Base-by-base conservation (phyloP, 1,284 basidiomycete genomes). In the Moesziomyces globuligerus region DNA sequence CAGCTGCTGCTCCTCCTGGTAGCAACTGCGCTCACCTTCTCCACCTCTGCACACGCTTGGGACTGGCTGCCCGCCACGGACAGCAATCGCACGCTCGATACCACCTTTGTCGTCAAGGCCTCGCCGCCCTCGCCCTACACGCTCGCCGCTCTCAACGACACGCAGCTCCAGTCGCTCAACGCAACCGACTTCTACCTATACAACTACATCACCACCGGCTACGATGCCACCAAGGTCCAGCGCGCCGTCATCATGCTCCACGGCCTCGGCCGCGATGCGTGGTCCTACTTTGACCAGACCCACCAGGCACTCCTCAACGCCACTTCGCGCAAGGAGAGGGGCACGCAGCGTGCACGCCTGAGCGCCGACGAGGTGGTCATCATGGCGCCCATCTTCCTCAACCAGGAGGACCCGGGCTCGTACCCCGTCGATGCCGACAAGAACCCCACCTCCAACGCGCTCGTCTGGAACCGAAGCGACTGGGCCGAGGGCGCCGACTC, bases 321-420 rank as follows among this genome's bases (percentile, higher is more conserved):
- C 10, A 72, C 72, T 15, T 66, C 60, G 7, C 43, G 66, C 3
- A 58, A 38, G 38, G 59, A 72, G 8, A 44, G 39, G 3, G 24
- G 10, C 11, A 61, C 60, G n/a, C 43, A 36, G 20, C 44, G 47
- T 39, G 6, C 61, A 6, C 48, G 58, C 4, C 45, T 74, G 13
- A 53, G 45, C 1, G 37, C 43, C 13, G 53, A 74, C 34, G 73
- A 76, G 47, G 72, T 74, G 3, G 49, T 75, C 34, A 66, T 76
- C 55, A 65, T 76, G 65, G 62, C 69, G 18, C 74, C 74, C 11
- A 40, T 67, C 39, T 76, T 76, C 29, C 36, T 73, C 26, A 76
- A 76, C 41, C 34, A 62, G 36, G 38, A 74, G 9, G 74, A 76
- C 45, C 39, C 49, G 0, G 71, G 67, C 7, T 53, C 44, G 29